These are phyloP conservation scores for Cutaneotrichosporon curvatum DNA, from an alignment of 1,284 basidiomycete genomes.

Conservation along the genomic window DNA sequence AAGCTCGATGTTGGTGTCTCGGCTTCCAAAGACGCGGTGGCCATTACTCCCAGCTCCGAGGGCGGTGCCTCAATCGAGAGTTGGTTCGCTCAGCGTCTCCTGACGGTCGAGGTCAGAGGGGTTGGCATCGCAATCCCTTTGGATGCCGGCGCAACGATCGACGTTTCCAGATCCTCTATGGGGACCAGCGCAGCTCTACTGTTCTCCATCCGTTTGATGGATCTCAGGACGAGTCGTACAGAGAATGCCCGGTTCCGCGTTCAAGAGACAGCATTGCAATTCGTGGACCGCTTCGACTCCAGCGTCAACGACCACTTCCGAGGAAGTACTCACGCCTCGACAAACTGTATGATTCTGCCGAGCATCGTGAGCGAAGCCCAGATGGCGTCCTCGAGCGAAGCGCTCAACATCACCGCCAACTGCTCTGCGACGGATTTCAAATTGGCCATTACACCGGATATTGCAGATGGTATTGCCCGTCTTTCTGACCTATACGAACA, in stretches of 20 bases:
- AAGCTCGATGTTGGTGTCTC: slow-evolving; percentile 26
- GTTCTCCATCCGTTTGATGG: slow-evolving; percentile 66
- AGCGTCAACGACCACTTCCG: slow-evolving; percentile 61
- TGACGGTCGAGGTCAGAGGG: slow-evolving; percentile 60
- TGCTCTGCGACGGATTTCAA: slow-evolving; percentile 80
- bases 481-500: slow-evolving; percentile 75
- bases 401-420: slow-evolving; percentile 58
- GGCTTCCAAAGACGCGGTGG: background rate
- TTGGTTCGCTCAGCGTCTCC: slow-evolving; percentile 61
- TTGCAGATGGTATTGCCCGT: slow-evolving; percentile 70
- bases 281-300: slow-evolving; percentile 75
- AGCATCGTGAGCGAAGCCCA: slow-evolving; percentile 71
- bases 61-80: slow-evolving; percentile 30
- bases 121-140: slow-evolving; percentile 78
- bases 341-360: slow-evolving; percentile 58
- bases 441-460: slow-evolving; percentile 71
- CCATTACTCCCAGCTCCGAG: background rate
- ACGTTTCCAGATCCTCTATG: slow-evolving; percentile 49
- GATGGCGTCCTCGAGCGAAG: slow-evolving; percentile 53
- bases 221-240: slow-evolving; percentile 64
- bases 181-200: slow-evolving; percentile 67
- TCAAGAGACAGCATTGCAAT: slow-evolving; percentile 69
- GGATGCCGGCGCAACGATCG: slow-evolving; percentile 41
- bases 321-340: slow-evolving; percentile 61
- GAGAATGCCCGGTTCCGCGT: slow-evolving; percentile 71